A percentile compares a stretch with the other conserved stretches of the same genome.
These are phyloP conservation scores for Suillus variegatus DNA, from an alignment of 768 basidiomycete species.

Conservation along the genomic window DNA sequence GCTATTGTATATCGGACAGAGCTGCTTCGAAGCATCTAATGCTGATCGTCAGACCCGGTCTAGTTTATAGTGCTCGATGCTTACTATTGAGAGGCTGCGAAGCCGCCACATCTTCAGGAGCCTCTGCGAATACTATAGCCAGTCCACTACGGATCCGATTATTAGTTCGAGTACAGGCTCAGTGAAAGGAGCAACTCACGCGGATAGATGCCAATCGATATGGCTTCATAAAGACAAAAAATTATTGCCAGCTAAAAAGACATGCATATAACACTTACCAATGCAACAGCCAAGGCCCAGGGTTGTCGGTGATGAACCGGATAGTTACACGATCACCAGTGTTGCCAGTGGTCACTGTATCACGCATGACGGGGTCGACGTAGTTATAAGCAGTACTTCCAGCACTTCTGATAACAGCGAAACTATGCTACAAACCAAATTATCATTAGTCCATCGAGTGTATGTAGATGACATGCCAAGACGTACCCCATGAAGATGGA, in stretches of 20 bases:
- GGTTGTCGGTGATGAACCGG: neutral
- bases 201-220: neutral
- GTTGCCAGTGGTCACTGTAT: neutral
- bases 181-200: neutral
- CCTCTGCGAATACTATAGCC: neutral
- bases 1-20: neutral
- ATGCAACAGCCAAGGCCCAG: neutral
- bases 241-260: neutral
- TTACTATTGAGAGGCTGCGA: neutral
- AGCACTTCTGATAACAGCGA: neutral
- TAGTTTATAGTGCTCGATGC: neutral
- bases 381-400: neutral
- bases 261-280: neutral
- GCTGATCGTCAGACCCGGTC: neutral
- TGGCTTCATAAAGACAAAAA: neutral
- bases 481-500: conserved; percentile 23
- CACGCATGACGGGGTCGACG: neutral
- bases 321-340: neutral
- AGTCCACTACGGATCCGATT: neutral
- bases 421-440: neutral
- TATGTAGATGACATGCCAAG: neutral
- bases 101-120: neutral
- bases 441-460: neutral
- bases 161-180: neutral
- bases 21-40: neutral